These are phyloP conservation scores for Syzygium syzygioides DNA, from an alignment of 441 rosid species.

Conservation along the genomic window DNA sequence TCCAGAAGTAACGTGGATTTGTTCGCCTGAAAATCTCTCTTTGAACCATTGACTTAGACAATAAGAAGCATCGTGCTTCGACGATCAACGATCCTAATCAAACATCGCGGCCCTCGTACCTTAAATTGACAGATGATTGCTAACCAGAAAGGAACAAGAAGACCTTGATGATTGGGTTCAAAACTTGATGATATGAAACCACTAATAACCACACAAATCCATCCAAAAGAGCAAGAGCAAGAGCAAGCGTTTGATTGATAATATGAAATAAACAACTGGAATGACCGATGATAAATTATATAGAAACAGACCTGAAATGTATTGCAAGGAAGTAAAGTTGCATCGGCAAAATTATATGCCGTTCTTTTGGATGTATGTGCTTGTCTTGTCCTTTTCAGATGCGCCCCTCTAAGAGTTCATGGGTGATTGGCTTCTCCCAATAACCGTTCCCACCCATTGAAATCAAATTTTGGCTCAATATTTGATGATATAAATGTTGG, in stretches of 20 bases:
- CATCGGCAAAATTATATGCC: neutral
- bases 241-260: neutral
- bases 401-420: neutral
- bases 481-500: too few species aligned
- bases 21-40: neutral
- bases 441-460: too few species aligned
- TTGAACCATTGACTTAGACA: accelerated
- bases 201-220: neutral
- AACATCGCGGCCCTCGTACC: accelerated
- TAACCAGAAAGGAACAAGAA: neutral
- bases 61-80: neutral
- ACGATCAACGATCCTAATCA: accelerated
- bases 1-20: accelerated
- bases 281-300: neutral
- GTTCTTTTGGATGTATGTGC: neutral
- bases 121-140: neutral
- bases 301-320: neutral
- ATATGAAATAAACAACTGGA: neutral
- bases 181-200: neutral
- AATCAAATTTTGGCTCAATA: too few species aligned
- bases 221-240: neutral
- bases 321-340: neutral
- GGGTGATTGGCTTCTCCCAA: too few species aligned
- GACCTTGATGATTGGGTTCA: neutral
- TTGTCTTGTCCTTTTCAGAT: neutral